A percentile compares a stretch with the other conserved stretches of the same genome.
Evolutionary conservation across 768 basidiomycete species (phyloP).

Genomic region (Punctularia strigosozonata): DNA sequence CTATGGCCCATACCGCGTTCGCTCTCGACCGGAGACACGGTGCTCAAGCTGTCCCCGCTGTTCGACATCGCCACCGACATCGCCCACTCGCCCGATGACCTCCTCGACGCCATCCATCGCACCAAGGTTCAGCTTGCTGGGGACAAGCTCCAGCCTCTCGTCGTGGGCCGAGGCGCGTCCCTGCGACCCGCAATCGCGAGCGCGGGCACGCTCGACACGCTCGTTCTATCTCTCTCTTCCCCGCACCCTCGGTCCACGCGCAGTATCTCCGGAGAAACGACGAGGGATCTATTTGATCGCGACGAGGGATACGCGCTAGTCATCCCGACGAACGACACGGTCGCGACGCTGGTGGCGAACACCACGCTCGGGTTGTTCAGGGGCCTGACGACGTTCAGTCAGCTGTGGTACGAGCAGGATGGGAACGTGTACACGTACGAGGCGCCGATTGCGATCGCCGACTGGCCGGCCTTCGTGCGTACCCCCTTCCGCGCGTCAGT

Average conservation of each 20-base stretch:
- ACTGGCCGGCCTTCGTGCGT: slow-evolving; percentile 36
- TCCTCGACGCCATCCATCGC: slow-evolving; percentile 21
- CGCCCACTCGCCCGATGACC: slow-evolving; percentile 18
- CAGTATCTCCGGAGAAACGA: slow-evolving; percentile 25
- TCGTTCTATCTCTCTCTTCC: slow-evolving; percentile 16
- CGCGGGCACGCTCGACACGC: slow-evolving; percentile 15
- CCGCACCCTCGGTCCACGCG: slow-evolving; percentile 9
- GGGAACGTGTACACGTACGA: slow-evolving; percentile 24
- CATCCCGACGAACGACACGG: slow-evolving; percentile 23
- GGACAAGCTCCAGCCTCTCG: slow-evolving; percentile 27
- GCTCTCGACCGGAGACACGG: slow-evolving; percentile 14
- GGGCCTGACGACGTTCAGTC: slow-evolving; percentile 44
- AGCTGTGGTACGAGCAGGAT: slow-evolving; percentile 33
- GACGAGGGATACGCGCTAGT: slow-evolving; percentile 33
- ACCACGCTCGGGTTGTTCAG: slow-evolving; percentile 38
- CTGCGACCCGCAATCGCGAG: slow-evolving; percentile 16
- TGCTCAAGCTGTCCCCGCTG: slow-evolving; percentile 13
- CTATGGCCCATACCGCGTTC: slow-evolving; percentile 22
- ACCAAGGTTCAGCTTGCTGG: slow-evolving; percentile 18
- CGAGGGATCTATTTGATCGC: slow-evolving; percentile 20
- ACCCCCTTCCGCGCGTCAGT: not conserved
- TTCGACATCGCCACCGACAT: slow-evolving; percentile 20
- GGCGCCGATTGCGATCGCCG: slow-evolving; percentile 29
- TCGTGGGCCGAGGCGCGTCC: slow-evolving; percentile 25
- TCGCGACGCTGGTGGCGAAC: slow-evolving; percentile 28